These are phyloP conservation scores for Aphanoascus verrucosus DNA, from an alignment of 2,329 filamentous ascomycete genomes.

Conservation along the genomic window DNA sequence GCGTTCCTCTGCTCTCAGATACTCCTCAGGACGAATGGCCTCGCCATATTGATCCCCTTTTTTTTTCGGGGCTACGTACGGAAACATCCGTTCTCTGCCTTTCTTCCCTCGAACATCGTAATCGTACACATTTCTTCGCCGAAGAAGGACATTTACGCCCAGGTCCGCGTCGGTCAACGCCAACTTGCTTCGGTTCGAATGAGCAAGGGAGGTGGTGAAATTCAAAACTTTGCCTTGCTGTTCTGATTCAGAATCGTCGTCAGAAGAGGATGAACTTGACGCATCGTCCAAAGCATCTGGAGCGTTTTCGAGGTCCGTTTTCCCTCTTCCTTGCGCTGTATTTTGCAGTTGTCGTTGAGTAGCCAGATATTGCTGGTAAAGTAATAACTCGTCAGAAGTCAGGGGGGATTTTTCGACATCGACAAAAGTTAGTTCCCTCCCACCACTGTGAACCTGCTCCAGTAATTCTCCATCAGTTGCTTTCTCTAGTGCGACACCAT, in stretches of 20 bases:
- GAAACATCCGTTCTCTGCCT: conserved; percentile 85
- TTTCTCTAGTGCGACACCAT: conserved; percentile 52
- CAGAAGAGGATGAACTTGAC: conserved; percentile 76
- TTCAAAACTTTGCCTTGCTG: conserved; percentile 89
- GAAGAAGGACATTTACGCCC: conserved; percentile 79
- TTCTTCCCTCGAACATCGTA: conserved; percentile 86
- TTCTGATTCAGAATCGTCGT: conserved; percentile 80
- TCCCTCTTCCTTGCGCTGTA: conserved; percentile 60
- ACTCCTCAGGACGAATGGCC: conserved; percentile 85
- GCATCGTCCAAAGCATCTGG: conserved; percentile 63
- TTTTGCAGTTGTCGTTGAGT: conserved; percentile 79
- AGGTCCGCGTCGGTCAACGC: conserved; percentile 81
- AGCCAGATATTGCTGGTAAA: conserved; percentile 88
- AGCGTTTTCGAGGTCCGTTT: conserved; percentile 60
- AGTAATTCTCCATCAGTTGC: conserved; percentile 46
- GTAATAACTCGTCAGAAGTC: conserved; percentile 61
- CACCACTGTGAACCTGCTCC: conserved; percentile 56
- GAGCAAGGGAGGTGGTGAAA: conserved; percentile 71
- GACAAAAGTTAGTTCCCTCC: conserved; percentile 50
- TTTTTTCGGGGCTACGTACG: conserved; percentile 66
- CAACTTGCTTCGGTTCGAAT: conserved; percentile 74
- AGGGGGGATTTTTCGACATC: conserved; percentile 55
- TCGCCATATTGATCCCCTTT: conserved; percentile 89
- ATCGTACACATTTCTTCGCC: conserved; percentile 83
- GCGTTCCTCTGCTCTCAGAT: conserved; percentile 80